Percentiles rank a stretch among this genome's conserved stretches.
phyloP scores from a whole-genome alignment of 495 filamentous ascomycete genomes.

The Hypoxylon rickii region DNA sequence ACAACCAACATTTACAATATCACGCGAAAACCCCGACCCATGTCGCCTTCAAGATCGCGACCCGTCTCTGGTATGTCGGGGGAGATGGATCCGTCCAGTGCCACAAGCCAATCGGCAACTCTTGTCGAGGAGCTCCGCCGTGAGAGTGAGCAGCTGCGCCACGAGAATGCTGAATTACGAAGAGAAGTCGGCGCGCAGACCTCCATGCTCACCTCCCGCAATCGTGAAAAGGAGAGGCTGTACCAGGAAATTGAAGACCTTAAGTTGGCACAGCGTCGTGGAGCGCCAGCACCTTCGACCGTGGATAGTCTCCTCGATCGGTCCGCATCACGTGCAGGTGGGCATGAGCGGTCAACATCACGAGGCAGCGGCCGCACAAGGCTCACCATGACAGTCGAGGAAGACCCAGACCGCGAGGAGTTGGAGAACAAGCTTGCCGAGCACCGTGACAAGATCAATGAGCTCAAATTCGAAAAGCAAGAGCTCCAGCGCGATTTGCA shows the following conservation, averaged over 20 bases:
- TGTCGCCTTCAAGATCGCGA: conserved; percentile 63
- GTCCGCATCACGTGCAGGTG: conserved; percentile 81
- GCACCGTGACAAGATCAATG: conserved; percentile 82
- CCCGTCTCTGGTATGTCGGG: conserved; percentile 65
- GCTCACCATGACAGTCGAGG: conserved; percentile 62
- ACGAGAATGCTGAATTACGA: conserved; percentile 90
- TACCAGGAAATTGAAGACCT: conserved; percentile 97
- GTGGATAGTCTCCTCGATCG: conserved; percentile 92
- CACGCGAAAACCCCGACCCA: conserved; percentile 62
- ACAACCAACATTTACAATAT: conserved; percentile 66
- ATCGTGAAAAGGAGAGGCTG: conserved; percentile 90
- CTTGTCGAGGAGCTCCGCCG: conserved; percentile 64
- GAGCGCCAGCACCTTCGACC: conserved; percentile 61
- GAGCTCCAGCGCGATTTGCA: conserved; percentile 77
- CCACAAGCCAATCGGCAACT: conserved; percentile 65
- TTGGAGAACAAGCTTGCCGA: conserved; percentile 81
- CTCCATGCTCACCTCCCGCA: conserved; percentile 95
- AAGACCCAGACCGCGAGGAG: conserved; percentile 83
- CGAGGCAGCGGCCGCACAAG: conserved; percentile 72
- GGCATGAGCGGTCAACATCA: conserved; percentile 67
- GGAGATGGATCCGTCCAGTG: conserved; percentile 57
- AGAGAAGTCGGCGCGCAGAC: conserved; percentile 94
- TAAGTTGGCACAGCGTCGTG: conserved; percentile 79
- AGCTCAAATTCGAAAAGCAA: conserved; percentile 82
- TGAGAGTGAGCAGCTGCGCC: conserved; percentile 77